Percentiles rank a stretch among this genome's conserved stretches.
Evolutionary conservation across 2,329 filamentous ascomycete genomes (phyloP).

Genomic region (Alternaria infectoria): DNA sequence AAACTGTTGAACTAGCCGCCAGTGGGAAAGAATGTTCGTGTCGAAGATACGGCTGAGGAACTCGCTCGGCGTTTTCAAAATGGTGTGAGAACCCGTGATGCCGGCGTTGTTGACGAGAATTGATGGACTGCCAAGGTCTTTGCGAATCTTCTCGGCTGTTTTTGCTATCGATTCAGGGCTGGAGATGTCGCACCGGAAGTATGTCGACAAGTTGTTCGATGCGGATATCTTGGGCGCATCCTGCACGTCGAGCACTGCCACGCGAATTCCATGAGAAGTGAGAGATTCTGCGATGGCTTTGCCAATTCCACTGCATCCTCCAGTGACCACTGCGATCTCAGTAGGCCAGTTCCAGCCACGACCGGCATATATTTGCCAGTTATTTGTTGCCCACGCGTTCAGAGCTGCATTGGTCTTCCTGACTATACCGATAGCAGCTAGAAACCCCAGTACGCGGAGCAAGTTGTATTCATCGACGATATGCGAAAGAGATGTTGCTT

Average conservation of each 20-base stretch:
- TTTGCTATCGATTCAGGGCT: constrained; percentile 11
- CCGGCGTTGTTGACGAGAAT: constrained; percentile 35
- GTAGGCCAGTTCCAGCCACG: constrained; percentile 18
- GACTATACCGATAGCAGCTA: not conserved
- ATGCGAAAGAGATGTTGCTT: not conserved
- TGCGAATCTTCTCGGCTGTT: constrained; percentile 12
- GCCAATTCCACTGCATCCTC: constrained; percentile 23
- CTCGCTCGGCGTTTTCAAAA: constrained; percentile 8
- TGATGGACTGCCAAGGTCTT: constrained; percentile 18
- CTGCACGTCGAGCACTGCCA: constrained; percentile 22
- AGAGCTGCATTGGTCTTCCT: constrained; percentile 3
- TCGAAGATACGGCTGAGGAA: constrained; percentile 19
- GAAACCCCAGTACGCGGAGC: not conserved
- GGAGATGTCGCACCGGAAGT: constrained; percentile 26
- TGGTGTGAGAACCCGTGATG: constrained; percentile 15
- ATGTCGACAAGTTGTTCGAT: constrained; percentile 14
- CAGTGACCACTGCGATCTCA: constrained; percentile 24
- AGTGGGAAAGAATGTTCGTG: constrained; percentile 26
- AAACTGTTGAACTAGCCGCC: constrained; percentile 22
- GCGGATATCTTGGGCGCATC: constrained; percentile 6
- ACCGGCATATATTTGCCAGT: constrained; percentile 8
- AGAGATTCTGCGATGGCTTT: constrained; percentile 18
- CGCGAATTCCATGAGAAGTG: constrained; percentile 10
- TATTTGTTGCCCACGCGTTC: constrained; percentile 9
- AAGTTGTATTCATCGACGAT: not conserved